Conservation (phyloP, 495 filamentous ascomycete species). For the Diplogelasinospora grovesii region DNA sequence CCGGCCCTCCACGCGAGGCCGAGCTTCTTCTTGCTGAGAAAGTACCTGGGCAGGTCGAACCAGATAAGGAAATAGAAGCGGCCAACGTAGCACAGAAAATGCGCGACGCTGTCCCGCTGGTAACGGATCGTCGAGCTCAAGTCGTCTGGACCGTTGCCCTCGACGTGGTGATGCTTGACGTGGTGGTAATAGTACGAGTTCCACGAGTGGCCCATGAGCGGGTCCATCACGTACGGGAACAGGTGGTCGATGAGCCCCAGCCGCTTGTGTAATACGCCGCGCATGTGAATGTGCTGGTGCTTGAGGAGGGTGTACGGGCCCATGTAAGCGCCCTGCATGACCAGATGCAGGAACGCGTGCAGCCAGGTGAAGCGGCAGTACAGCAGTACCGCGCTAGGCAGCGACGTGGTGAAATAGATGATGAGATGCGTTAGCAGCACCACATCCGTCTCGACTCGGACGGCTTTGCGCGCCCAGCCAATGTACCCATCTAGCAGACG, state of each 20-base stretch:
- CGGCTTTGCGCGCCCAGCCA: conserved; percentile 19
- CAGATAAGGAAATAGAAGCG: conserved; percentile 68
- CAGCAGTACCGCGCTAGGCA: conserved; percentile 59
- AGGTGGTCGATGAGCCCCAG: conserved; percentile 48
- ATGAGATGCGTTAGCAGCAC: conserved; percentile 73
- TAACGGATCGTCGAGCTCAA: conserved; percentile 69
- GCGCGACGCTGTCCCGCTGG: conserved; percentile 57
- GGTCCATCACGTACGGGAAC: conserved; percentile 70
- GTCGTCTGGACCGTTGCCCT: conserved; percentile 71
- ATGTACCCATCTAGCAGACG: conserved; percentile 16
- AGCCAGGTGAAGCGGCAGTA: conserved; percentile 57
- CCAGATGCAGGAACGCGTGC: conserved; percentile 57
- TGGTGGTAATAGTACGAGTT: conserved; percentile 81
- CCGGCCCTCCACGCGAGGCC: conserved; percentile 44
- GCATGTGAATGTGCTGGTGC: conserved; percentile 76
- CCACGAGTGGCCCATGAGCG: conserved; percentile 76
- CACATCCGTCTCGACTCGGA: conserved; percentile 33
- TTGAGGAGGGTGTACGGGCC: conserved; percentile 74
- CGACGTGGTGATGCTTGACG: conserved; percentile 79
- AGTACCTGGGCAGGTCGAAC: conserved; percentile 70
- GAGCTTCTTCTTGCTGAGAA: conserved; percentile 49
- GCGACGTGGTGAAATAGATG: conserved; percentile 59
- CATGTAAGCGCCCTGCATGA: conserved; percentile 55
- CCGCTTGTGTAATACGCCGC: conserved; percentile 53
- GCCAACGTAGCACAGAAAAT: conserved; percentile 62